Evolutionary conservation across 495 filamentous ascomycete genomes (phyloP).

Genomic region (Cetradonia linearis): DNA sequence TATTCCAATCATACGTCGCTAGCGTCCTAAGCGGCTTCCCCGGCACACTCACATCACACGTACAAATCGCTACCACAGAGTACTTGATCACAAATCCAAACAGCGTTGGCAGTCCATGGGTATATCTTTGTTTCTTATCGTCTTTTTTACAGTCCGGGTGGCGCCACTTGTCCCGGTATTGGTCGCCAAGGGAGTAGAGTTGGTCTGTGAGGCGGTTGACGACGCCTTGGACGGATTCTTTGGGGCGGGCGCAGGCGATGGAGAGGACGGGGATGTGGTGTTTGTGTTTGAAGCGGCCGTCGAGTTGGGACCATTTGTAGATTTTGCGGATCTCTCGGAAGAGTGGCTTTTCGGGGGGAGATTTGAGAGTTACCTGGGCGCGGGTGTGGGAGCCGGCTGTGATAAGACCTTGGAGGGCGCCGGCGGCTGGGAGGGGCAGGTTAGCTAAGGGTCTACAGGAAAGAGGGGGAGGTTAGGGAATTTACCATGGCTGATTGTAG

Average conservation of each 20-base stretch:
- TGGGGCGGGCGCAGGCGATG: conserved; percentile 28
- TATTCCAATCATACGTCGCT: conserved; percentile 34
- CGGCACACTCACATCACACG: conserved; percentile 27
- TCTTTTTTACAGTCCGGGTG: background rate
- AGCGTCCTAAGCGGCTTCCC: conserved; percentile 22
- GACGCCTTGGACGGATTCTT: conserved; percentile 28
- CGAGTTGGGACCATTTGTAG: conserved; percentile 37
- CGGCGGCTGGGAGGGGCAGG: conserved; percentile 26
- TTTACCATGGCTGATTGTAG: conserved; percentile 33
- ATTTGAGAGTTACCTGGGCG: conserved; percentile 29
- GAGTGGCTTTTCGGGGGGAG: conserved; percentile 29
- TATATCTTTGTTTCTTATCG: conserved; percentile 6
- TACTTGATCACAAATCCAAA: conserved; percentile 36
- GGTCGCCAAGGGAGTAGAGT: conserved; percentile 27
- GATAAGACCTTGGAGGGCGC: conserved; percentile 33
- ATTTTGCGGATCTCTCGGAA: conserved; percentile 31
- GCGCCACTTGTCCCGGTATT: conserved; percentile 24
- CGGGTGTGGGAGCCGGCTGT: conserved; percentile 34
- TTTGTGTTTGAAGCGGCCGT: conserved; percentile 25
- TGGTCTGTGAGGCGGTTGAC: conserved; percentile 28
- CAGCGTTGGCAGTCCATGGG: conserved; percentile 27
- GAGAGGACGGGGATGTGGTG: conserved; percentile 29
- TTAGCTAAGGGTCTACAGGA: background rate
- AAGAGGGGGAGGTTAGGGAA: background rate
- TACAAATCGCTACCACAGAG: conserved; percentile 36